Evolutionary conservation across 768 basidiomycete species (phyloP), one percentile per base, ranked within the genome.

Genomic region (Cystobasidiopsis lactophilus): DNA sequence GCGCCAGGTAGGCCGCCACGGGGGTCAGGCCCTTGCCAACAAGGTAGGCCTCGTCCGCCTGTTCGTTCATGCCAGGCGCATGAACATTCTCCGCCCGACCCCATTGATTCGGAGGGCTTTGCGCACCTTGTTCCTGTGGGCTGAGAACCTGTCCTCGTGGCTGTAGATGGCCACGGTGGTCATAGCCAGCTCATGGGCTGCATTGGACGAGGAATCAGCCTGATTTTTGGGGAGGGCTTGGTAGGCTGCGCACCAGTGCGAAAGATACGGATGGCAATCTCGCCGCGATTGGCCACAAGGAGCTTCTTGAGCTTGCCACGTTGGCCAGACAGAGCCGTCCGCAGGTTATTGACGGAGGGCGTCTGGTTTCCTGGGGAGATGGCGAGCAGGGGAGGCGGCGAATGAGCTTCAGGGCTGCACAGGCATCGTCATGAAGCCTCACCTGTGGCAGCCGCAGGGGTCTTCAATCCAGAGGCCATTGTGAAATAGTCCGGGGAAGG

Each of bases 251-350:
- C 11, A 31, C 44, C 51, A n/a, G 63, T 62, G n/a, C 61, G 51
- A 75, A 98, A 96, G 39, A 98, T 88, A 64, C 93, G 83, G 62
- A 98, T 86, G 27, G 93, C 93, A 67, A 98, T 98, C 81, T 98
- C 86, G 57, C 7, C 33, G 16, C 33, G 24, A n/a, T 19, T 43
- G 24, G n/a, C 40, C 18, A 47, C 45, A 30, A 47, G 45, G 14
- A 47, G 45, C 45, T 47, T 47, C 45, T 47, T 47, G 45, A 47
- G 45, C 29, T 26, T 4, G 11, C 26, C 14, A 18, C 30, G 19
- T 19, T 43, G 41, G 23, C 41, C 41, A 7, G 41, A 18, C 19
- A 43, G 19, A 18, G 19, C 19, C 10, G 19, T 18, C 10, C 41
- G 41, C 7, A 43, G 41, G 27, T 26, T 26, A 11, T 7, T 24